These are phyloP conservation scores for Pouteria campechiana DNA, from an alignment of 179 eudicot genomes.

Conservation along the genomic window DNA sequence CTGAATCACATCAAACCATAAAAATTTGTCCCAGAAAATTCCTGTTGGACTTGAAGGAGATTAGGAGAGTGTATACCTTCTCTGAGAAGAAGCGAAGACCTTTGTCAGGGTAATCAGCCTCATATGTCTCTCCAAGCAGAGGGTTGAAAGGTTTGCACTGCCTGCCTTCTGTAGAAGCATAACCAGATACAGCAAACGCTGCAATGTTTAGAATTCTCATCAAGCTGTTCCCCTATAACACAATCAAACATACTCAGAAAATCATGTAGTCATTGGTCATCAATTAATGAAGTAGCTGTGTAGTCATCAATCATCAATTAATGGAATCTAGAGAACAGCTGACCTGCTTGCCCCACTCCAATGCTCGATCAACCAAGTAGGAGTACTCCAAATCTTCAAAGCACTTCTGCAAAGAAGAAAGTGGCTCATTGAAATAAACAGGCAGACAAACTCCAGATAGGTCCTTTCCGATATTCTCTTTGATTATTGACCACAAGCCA, in stretches of 20 bases:
- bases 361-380: slow-evolving; percentile 70
- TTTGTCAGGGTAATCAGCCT: slow-evolving; percentile 95
- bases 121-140: slow-evolving; percentile 95
- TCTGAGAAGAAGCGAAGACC: slow-evolving; percentile 97
- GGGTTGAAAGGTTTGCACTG: slow-evolving; percentile 99
- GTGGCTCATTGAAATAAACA: slow-evolving; percentile 96
- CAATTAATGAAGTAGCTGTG: too few relatives aligned
- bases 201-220: slow-evolving; percentile 91
- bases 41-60: too few relatives aligned
- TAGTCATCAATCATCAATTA: too few relatives aligned
- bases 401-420: slow-evolving; percentile 93
- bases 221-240: slow-evolving; percentile 78
- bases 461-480: slow-evolving; percentile 96
- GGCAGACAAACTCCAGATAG: slow-evolving; percentile 97
- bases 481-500: slow-evolving; percentile 94
- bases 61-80: slow-evolving; percentile 39
- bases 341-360: slow-evolving; percentile 96
- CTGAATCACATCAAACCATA: too few relatives aligned
- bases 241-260: not conserved
- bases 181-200: slow-evolving; percentile 95
- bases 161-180: slow-evolving; percentile 98
- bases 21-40: too few relatives aligned
- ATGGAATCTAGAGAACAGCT: too few relatives aligned
- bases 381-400: slow-evolving; percentile 98
- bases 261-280: too few relatives aligned